Percentiles rank a stretch among this genome's conserved stretches.
Evolutionary conservation across 257 asterid species (phyloP).

Genomic region (Przewalskia tangutica): DNA sequence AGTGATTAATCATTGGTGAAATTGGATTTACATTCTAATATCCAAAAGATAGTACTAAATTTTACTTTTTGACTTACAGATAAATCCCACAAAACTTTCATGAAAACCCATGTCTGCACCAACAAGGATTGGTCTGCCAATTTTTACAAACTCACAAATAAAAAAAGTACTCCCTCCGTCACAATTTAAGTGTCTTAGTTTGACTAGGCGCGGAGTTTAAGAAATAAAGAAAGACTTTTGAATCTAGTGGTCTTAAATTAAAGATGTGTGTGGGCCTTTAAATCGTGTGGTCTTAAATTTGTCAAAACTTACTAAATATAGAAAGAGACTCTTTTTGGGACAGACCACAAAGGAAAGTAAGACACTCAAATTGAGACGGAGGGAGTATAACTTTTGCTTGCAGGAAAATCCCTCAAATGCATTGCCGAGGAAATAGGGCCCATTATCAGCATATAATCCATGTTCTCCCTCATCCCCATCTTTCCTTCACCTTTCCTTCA

Average conservation of each 20-base stretch:
- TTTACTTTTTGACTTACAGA: neutral
- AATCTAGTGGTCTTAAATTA: no score
- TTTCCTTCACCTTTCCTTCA: neutral
- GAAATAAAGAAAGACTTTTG: no score
- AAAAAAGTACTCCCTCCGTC: neutral
- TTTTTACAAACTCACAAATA: neutral
- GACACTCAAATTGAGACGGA: no score
- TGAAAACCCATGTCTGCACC: neutral
- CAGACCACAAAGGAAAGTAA: no score
- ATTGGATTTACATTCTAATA: neutral
- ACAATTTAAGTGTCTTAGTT: no score
- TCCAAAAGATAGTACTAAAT: neutral
- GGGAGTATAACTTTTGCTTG: no score
- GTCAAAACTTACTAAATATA: no score
- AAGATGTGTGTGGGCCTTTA: no score
- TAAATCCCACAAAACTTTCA: neutral
- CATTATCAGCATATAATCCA: neutral
- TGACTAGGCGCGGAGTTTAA: no score
- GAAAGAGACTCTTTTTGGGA: no score
- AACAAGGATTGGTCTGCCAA: neutral
- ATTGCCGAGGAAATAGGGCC: neutral
- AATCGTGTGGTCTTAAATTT: no score
- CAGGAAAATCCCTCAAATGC: neutral
- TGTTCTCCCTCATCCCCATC: neutral
- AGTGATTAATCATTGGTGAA: neutral